Evolutionary conservation across 2,329 filamentous ascomycete species (phyloP), one percentile per base, ranked within the genome.

Genomic region (Helminthosporium solani): DNA sequence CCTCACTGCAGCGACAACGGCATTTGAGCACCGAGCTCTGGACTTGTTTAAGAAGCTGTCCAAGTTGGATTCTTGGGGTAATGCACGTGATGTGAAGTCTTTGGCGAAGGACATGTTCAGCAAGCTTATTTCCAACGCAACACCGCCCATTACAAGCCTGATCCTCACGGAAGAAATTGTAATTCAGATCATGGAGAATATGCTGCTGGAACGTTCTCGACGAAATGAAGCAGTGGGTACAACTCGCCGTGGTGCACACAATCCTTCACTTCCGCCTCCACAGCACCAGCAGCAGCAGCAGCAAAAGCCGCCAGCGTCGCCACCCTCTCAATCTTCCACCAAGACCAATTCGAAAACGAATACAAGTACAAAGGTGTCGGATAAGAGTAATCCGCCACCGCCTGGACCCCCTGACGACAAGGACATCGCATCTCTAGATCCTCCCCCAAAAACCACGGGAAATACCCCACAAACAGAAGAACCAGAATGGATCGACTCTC

Each of bases 51-150:
- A 58, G 0, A 31, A 41, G 0, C 63, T 87, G 0, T 60, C 74
- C 0, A 33, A 44, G 0, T 69, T 79, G 2, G 60, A 74, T 0
- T 74, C 74, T 6, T 87, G 84, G 81, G 85, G 78, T 0, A 87
- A 81, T 50, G 84, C 78, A 0, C 75, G 84, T 3, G 85, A 88
- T 37, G 75, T 88, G 1, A 68, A 79, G 11, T 78, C 76, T 0
- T 34, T 87, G 0, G 73, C 70, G 0, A 81, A 78, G 46, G 56
- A 41, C 1, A 76, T 85, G 1, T 81, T 82, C 51, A 62, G 66
- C 4, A 51, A 51, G 12, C 40, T 66, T 1, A 55, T 73, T 2
- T 64, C 62, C 8, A 47, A 50, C 1, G 57, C 54, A 1, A 36
- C 44, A 9, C 49, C 37, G 4, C 51, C 64, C 0, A 47, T 55